Conservation (phyloP, 495 filamentous ascomycete genomes). For the Penicillium mononematosum region DNA sequence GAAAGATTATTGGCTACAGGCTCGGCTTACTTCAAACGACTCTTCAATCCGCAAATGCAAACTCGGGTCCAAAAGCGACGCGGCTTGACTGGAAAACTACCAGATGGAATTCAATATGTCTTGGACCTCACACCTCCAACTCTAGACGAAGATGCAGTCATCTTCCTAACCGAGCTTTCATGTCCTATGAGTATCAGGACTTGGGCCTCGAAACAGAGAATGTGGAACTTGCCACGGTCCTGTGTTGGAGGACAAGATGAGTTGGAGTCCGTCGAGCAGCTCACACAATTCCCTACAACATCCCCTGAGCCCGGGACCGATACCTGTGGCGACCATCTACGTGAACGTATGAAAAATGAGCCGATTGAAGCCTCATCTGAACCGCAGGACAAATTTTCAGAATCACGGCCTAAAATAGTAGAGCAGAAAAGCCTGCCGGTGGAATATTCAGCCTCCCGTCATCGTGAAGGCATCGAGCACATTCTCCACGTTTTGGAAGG, state of each 20-base stretch:
- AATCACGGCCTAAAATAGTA: neutral
- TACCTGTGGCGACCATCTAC: neutral
- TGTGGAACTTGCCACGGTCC: slow-evolving; percentile 47
- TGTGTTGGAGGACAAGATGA: slow-evolving; percentile 41
- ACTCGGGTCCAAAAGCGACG: slow-evolving; percentile 31
- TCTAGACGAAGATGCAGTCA: slow-evolving; percentile 58
- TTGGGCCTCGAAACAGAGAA: slow-evolving; percentile 40
- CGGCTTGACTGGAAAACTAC: slow-evolving; percentile 31
- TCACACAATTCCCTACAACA: neutral
- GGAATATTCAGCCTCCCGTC: slow-evolving; percentile 61
- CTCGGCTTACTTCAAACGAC: slow-evolving; percentile 49
- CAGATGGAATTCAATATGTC: slow-evolving; percentile 50
- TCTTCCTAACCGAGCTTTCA: slow-evolving; percentile 56
- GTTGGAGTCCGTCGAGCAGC: slow-evolving; percentile 4
- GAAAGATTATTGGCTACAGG: slow-evolving; percentile 44
- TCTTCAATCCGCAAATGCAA: slow-evolving; percentile 43
- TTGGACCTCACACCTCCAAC: slow-evolving; percentile 61
- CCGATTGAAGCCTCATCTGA: neutral
- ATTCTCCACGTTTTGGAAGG: slow-evolving; percentile 55
- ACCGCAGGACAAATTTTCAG: neutral
- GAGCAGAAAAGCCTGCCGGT: slow-evolving; percentile 23
- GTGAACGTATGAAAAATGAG: neutral
- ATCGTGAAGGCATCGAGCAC: slow-evolving; percentile 59
- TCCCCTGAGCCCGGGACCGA: neutral
- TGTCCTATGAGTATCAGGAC: slow-evolving; percentile 51